Conservation (phyloP, 2,329 filamentous ascomycete species). For the Raffaelea arxii region DNA sequence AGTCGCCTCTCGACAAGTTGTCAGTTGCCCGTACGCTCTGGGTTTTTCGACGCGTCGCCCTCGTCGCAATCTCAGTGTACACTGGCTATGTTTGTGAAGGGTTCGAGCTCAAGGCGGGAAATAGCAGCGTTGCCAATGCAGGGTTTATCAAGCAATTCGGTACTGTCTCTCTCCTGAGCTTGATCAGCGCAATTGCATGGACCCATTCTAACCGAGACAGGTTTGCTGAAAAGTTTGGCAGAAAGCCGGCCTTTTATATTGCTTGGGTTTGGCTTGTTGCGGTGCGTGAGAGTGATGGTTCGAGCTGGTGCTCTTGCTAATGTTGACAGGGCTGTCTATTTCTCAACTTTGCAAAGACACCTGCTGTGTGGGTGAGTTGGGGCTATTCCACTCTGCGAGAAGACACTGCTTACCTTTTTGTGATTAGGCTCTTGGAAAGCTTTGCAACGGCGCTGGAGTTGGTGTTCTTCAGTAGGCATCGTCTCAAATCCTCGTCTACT, state of each 20-base stretch:
- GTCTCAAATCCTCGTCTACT: neutral
- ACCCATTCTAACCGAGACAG: neutral
- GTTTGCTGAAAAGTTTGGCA: conserved; percentile 7
- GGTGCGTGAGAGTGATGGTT: neutral
- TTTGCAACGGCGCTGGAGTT: conserved; percentile 8
- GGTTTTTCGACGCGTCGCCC: conserved; percentile 4
- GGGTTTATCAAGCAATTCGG: conserved; percentile 10
- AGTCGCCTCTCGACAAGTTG: conserved; percentile 6
- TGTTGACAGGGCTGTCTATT: conserved; percentile 3
- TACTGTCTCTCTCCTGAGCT: neutral
- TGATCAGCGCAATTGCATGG: neutral
- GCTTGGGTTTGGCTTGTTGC: conserved; percentile 8
- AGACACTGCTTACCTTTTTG: no score
- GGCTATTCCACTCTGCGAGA: no score
- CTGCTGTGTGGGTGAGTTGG: conserved; percentile 4
- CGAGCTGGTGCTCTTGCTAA: neutral
- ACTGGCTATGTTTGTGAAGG: conserved; percentile 9
- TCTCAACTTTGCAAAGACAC: conserved; percentile 8
- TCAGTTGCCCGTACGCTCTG: conserved; percentile 5
- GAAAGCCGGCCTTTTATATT: conserved; percentile 8
- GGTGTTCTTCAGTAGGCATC: conserved; percentile 5
- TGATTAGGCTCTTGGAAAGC: conserved; percentile 1
- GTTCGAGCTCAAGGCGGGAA: conserved; percentile 3
- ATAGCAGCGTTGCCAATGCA: conserved; percentile 6
- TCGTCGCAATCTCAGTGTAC: conserved; percentile 7